Evolutionary conservation across 441 rosid genomes (phyloP).

Genomic region (Breynia disticha): DNA sequence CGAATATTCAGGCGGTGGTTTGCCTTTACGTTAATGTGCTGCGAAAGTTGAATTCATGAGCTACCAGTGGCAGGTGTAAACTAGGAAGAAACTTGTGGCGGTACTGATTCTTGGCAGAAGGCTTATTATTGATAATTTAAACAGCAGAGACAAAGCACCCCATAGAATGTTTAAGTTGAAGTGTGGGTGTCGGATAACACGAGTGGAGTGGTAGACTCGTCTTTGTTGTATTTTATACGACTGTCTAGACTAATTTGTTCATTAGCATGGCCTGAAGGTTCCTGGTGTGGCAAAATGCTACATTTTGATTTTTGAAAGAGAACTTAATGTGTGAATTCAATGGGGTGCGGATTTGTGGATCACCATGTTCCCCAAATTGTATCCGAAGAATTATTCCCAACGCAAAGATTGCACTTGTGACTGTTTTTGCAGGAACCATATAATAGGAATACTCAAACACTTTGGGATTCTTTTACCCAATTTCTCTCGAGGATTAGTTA

Average conservation of each 20-base stretch:
- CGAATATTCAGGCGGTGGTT: constrained; percentile 85
- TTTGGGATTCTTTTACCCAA: too few relatives aligned
- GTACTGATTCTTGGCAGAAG: not conserved
- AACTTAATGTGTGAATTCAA: not conserved
- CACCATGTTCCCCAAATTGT: too few relatives aligned
- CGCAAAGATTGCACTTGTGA: too few relatives aligned
- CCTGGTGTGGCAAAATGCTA: too few relatives aligned
- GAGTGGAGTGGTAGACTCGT: constrained; percentile 1
- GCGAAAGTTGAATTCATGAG: not conserved
- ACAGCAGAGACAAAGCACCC: not conserved
- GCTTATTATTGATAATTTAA: not conserved
- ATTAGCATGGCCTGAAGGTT: too few relatives aligned
- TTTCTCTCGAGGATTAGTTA: too few relatives aligned
- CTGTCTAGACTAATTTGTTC: too few relatives aligned
- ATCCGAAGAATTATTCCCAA: too few relatives aligned
- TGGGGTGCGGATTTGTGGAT: too few relatives aligned
- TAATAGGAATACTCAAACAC: too few relatives aligned
- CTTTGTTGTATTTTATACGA: constrained; percentile 6
- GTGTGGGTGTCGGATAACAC: constrained; percentile 1
- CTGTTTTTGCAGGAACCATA: too few relatives aligned
- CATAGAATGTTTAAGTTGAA: not conserved
- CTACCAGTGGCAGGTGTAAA: not conserved
- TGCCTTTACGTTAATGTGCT: constrained; percentile 25
- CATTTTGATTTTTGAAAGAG: not conserved
- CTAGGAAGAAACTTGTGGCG: constrained; percentile 1